Conservation (phyloP, 2,329 filamentous ascomycete genomes). For the Fusarium neocosmosporiellum region DNA sequence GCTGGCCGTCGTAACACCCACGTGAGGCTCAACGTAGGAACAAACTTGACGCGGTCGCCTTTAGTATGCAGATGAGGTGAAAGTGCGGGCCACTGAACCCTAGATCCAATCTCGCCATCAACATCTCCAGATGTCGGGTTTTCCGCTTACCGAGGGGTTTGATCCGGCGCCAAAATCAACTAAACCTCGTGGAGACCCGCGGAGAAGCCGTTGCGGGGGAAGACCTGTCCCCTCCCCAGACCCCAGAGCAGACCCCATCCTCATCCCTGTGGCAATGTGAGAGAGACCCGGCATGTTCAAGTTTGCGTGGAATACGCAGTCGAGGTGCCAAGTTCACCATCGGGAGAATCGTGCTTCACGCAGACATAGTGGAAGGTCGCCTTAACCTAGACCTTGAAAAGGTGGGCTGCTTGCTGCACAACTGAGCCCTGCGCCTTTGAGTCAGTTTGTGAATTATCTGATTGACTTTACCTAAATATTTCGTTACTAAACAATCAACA, state of each 20-base stretch:
- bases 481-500: neutral
- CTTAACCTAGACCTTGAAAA: neutral
- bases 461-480: neutral
- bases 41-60: fast-evolving
- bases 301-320: neutral
- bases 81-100: neutral
- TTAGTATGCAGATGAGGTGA: neutral
- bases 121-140: neutral
- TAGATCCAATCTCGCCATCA: neutral
- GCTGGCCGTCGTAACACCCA: neutral
- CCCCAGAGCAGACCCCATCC: neutral
- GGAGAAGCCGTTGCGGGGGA: neutral
- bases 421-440: neutral
- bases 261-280: neutral
- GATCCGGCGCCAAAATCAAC: neutral
- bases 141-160: neutral
- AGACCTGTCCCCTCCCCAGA: neutral
- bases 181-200: neutral
- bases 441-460: neutral
- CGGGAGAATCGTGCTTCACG: neutral
- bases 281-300: neutral
- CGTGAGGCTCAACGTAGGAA: neutral
- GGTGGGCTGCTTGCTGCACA: neutral
- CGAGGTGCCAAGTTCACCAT: neutral
- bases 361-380: neutral